These are phyloP conservation scores for Chlamydomonas reinhardtii DNA, from an alignment of 163 green algal genomes.

Conservation along the genomic window DNA sequence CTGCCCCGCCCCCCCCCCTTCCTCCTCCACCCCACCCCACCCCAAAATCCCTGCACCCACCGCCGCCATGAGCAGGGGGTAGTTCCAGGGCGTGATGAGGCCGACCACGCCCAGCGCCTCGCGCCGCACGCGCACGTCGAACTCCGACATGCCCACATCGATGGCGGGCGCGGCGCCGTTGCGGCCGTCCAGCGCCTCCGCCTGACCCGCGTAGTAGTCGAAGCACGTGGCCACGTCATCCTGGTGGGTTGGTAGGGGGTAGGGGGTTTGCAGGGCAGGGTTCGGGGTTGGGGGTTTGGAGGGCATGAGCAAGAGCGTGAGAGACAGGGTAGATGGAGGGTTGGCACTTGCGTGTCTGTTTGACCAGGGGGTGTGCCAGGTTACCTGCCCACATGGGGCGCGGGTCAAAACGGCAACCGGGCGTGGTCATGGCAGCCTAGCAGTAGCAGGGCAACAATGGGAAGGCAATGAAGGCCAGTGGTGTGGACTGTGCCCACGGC, in stretches of 20 bases:
- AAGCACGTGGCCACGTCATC: constrained; percentile 92
- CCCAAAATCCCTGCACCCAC: constrained; percentile 23
- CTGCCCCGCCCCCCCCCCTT: not conserved
- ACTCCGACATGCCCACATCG: constrained; percentile 72
- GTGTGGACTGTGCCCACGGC: too few species aligned
- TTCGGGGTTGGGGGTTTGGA: too few species aligned
- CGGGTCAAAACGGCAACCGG: too few species aligned
- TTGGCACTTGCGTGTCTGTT: too few species aligned
- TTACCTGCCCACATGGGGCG: too few species aligned
- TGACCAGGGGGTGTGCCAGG: too few species aligned
- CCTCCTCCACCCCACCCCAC: not conserved
- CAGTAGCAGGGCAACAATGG: too few species aligned
- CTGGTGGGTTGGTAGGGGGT: constrained; percentile 44
- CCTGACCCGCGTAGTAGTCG: constrained; percentile 91
- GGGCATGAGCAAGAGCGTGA: too few species aligned
- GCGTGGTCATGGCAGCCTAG: too few species aligned
- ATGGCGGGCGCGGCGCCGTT: constrained; percentile 65
- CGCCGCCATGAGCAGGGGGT: constrained; percentile 87
- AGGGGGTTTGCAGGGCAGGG: too few species aligned
- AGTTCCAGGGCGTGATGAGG: constrained; percentile 96
- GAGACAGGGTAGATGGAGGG: too few species aligned
- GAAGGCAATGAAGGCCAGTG: too few species aligned
- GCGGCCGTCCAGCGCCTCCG: constrained; percentile 85
- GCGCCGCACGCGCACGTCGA: constrained; percentile 53
- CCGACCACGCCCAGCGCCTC: constrained; percentile 91